A percentile compares a stretch with the other conserved stretches of the same genome.
These are phyloP conservation scores for Pseudophaeomoniella oleicola DNA, from an alignment of 2,329 filamentous ascomycete species.

Conservation along the genomic window DNA sequence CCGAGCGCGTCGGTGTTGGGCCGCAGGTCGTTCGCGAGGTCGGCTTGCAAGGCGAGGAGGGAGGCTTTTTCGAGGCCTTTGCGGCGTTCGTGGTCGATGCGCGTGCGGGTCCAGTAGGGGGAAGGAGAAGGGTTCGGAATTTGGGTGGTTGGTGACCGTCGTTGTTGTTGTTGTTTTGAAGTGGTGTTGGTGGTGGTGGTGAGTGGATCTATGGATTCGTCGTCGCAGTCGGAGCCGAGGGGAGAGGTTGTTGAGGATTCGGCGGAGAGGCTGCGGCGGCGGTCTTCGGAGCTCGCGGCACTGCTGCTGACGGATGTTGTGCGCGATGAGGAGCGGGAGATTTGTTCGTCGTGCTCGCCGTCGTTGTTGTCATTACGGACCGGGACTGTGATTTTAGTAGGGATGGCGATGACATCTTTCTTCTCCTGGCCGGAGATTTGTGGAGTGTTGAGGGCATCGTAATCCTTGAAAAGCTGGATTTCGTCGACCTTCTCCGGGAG, in stretches of 20 bases:
- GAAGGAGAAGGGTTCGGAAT: too few species aligned
- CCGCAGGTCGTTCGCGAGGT: constrained; percentile 17
- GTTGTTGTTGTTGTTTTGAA: not conserved
- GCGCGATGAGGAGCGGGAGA: not conserved
- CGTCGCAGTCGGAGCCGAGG: too few species aligned
- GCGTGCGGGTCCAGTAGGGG: constrained; percentile 14
- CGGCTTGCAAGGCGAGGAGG: constrained; percentile 15
- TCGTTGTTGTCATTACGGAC: not conserved
- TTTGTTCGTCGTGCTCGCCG: too few species aligned
- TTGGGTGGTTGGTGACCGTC: too few species aligned
- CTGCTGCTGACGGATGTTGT: not conserved
- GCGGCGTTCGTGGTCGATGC: constrained; percentile 19
- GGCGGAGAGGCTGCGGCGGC: not conserved
- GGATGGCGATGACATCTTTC: not conserved
- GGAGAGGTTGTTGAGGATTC: not conserved
- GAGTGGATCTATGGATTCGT: not conserved
- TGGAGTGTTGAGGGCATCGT: not conserved
- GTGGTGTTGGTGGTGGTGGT: not conserved
- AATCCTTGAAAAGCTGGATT: not conserved
- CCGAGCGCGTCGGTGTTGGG: constrained; percentile 19
- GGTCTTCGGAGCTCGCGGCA: not conserved
- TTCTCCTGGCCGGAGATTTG: not conserved
- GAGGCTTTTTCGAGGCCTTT: constrained; percentile 20
- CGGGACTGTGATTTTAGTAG: not conserved
- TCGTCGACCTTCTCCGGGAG: constrained; percentile 4